A percentile compares a stretch with the other conserved stretches of the same genome.
Evolutionary conservation across 257 asterid species (phyloP).

Genomic region (Solanum acaule): DNA sequence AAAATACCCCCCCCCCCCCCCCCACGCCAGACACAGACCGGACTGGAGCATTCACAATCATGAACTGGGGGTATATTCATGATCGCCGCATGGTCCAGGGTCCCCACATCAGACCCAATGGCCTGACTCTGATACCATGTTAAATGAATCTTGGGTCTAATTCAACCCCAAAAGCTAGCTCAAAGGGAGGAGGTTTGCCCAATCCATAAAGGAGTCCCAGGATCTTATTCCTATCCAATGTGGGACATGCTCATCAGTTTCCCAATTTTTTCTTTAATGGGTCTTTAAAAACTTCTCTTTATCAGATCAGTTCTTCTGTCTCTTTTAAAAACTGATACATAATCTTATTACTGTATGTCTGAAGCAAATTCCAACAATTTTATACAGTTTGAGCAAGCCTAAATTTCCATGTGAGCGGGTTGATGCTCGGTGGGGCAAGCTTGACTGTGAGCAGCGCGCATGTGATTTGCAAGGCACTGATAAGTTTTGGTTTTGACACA

Average conservation of each 20-base stretch:
- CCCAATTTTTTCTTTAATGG: background rate
- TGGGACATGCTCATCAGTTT: background rate
- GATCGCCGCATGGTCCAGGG: background rate
- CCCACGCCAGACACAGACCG: background rate
- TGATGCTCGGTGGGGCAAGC: conserved; percentile 97
- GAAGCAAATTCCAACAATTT: background rate
- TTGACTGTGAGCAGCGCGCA: conserved; percentile 78
- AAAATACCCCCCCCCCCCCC: too few relatives aligned
- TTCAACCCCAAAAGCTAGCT: background rate
- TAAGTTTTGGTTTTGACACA: conserved; percentile 23
- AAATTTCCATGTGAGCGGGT: conserved; percentile 75
- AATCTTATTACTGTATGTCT: background rate
- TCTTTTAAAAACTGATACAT: background rate
- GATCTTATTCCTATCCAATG: background rate
- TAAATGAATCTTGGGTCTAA: background rate
- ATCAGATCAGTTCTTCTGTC: background rate
- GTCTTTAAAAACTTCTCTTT: background rate
- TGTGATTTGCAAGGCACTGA: conserved; percentile 70
- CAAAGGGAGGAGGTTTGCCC: background rate
- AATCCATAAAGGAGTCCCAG: background rate
- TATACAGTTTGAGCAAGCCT: conserved; percentile 64
- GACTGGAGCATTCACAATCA: background rate
- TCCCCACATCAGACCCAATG: background rate
- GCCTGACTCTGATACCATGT: background rate
- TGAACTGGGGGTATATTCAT: background rate